phyloP scores from a whole-genome alignment of 2,329 filamentous ascomycete species.

The Aspergillus thermomutatus region DNA sequence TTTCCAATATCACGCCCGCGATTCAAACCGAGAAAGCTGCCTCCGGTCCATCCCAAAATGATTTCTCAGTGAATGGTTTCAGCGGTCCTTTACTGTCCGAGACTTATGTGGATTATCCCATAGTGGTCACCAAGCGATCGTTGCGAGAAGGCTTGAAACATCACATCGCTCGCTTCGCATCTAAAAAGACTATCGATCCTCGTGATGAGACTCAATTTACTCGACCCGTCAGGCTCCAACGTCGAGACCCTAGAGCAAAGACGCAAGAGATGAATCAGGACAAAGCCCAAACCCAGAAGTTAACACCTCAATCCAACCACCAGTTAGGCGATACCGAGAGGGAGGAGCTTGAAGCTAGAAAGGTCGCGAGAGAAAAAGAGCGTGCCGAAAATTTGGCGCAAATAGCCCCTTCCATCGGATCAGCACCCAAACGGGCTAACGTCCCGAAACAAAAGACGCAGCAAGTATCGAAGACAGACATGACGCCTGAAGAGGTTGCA shows the following conservation, averaged over 20 bases:
- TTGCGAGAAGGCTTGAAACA: slow-evolving; percentile 76
- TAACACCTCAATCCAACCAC: slow-evolving; percentile 32
- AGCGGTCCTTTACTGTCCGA: slow-evolving; percentile 40
- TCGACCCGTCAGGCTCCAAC: slow-evolving; percentile 81
- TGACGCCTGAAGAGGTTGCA: slow-evolving; percentile 68
- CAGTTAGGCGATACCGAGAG: slow-evolving; percentile 65
- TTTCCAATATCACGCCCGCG: slow-evolving; percentile 14
- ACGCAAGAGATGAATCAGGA: slow-evolving; percentile 55
- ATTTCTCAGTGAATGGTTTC: slow-evolving; percentile 41
- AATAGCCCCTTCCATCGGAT: slow-evolving; percentile 78
- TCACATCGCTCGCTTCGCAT: slow-evolving; percentile 80
- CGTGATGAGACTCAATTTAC: slow-evolving; percentile 80
- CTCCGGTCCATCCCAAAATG: slow-evolving; percentile 22
- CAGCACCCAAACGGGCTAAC: slow-evolving; percentile 65
- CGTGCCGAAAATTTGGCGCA: slow-evolving; percentile 84
- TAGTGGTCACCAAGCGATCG: slow-evolving; percentile 79
- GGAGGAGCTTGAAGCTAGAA: slow-evolving; percentile 54
- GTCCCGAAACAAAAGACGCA: slow-evolving; percentile 74
- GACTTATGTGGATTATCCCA: slow-evolving; percentile 57
- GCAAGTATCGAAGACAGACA: slow-evolving; percentile 79
- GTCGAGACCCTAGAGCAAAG: slow-evolving; percentile 72
- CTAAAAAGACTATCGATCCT: slow-evolving; percentile 60
- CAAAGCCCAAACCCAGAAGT: slow-evolving; percentile 38
- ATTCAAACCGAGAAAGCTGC: slow-evolving; percentile 19
- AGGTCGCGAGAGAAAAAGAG: slow-evolving; percentile 79